Evolutionary conservation across 352 stramenopile genomes (phyloP).

Genomic region (Pythium folliculosum): DNA sequence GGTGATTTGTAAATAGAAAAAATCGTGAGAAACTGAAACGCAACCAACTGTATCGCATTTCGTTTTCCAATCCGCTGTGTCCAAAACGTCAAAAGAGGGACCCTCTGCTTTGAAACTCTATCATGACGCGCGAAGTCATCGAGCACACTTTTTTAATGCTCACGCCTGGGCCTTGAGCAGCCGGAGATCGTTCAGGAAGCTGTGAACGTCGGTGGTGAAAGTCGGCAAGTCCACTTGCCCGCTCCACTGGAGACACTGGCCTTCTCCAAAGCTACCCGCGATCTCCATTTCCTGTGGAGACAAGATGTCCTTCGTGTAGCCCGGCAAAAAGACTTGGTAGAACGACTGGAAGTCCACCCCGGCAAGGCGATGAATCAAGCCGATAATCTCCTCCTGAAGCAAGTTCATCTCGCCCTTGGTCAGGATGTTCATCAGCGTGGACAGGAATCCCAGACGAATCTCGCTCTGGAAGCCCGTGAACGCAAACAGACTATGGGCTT

Average conservation of each 20-base stretch:
- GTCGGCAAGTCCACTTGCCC: conserved; percentile 75
- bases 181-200: conserved; percentile 78
- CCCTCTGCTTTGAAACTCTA: neutral
- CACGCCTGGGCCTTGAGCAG: conserved; percentile 72
- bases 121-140: neutral
- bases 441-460: conserved; percentile 73
- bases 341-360: conserved; percentile 78
- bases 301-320: conserved; percentile 69
- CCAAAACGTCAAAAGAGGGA: neutral
- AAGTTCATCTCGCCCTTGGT: conserved; percentile 80
- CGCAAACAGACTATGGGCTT: conserved; percentile 60
- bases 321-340: conserved; percentile 64
- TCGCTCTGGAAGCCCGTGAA: conserved; percentile 77
- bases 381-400: conserved; percentile 74
- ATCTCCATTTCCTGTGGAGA: conserved; percentile 51
- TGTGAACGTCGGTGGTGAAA: conserved; percentile 68
- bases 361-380: conserved; percentile 67
- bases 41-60: neutral
- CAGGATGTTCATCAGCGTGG: conserved; percentile 77
- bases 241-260: conserved; percentile 70
- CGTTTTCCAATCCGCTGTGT: neutral
- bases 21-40: neutral
- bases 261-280: conserved; percentile 45
- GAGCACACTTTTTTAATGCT: too few species aligned
- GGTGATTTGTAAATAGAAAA: neutral